These are phyloP conservation scores for Thalia dealbata DNA, from an alignment of 176 grass and related monocot genomes.

Conservation along the genomic window DNA sequence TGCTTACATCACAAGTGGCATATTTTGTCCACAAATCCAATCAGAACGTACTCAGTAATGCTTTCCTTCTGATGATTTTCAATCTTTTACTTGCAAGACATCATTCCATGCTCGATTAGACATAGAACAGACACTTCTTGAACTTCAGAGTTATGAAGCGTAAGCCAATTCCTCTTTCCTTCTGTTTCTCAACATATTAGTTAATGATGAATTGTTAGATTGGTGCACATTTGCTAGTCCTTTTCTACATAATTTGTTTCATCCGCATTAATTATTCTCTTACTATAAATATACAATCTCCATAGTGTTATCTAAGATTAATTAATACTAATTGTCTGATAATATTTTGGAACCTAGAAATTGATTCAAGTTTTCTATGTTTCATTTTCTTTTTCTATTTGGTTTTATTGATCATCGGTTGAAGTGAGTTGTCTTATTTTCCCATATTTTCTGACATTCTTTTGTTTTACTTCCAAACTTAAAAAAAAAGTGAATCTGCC, in stretches of 20 bases:
- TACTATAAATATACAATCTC: not conserved
- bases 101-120: slow-evolving; percentile 82
- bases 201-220: not conserved
- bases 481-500: not conserved
- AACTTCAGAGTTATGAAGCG: slow-evolving; percentile 82
- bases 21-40: not conserved
- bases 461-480: not conserved
- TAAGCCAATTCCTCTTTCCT: slow-evolving; percentile 32
- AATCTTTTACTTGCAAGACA: slow-evolving; percentile 86
- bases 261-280: not conserved
- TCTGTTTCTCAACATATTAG: not conserved
- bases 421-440: too few relatives aligned
- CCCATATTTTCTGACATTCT: too few relatives aligned
- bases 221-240: not conserved
- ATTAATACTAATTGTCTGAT: not conserved
- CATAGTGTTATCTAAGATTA: not conserved
- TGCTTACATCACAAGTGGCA: not conserved
- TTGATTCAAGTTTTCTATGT: not conserved
- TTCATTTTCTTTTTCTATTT: not conserved
- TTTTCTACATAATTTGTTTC: not conserved
- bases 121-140: slow-evolving; percentile 84
- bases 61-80: not conserved
- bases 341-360: not conserved
- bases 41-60: not conserved
- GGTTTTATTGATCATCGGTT: too few relatives aligned